A percentile compares a stretch with the other conserved stretches of the same genome.
Conservation (phyloP, 441 rosid species). For the Erodium texanum region DNA sequence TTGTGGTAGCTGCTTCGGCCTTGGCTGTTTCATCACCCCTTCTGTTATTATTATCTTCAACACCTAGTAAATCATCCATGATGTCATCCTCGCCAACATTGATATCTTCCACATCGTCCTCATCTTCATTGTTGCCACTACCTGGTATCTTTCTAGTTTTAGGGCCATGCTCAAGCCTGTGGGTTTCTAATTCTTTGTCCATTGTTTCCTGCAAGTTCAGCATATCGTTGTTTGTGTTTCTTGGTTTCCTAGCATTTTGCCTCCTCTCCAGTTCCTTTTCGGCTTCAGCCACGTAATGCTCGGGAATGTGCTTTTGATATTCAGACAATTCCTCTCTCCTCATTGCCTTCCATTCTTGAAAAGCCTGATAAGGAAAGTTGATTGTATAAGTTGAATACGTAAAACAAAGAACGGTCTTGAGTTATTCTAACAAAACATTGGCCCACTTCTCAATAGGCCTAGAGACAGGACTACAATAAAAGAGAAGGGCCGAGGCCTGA, state of each 20-base stretch:
- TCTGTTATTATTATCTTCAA: conserved; percentile 44
- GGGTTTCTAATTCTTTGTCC: conserved; percentile 89
- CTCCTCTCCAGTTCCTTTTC: conserved; percentile 90
- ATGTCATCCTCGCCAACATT: conserved; percentile 79
- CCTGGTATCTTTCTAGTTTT: conserved; percentile 77
- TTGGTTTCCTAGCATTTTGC: conserved; percentile 74
- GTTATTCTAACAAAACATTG: neutral
- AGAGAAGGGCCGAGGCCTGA: conserved; percentile 19
- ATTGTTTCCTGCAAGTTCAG: conserved; percentile 80
- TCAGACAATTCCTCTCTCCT: conserved; percentile 66
- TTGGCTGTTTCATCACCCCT: conserved; percentile 10
- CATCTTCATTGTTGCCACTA: conserved; percentile 53
- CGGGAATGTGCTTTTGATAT: conserved; percentile 73
- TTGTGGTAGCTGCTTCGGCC: conserved; percentile 30
- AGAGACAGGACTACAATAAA: neutral
- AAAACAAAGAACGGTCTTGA: neutral
- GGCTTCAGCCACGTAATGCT: conserved; percentile 52
- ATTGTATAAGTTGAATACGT: neutral
- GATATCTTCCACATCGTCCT: conserved; percentile 82
- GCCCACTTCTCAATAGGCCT: neutral
- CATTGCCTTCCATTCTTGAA: conserved; percentile 61
- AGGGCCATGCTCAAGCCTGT: conserved; percentile 91
- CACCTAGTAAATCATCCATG: conserved; percentile 75
- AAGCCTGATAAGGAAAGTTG: conserved; percentile 31
- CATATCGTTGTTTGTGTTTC: conserved; percentile 47